Conservation (phyloP, 208 protist species). For the Dictyostelium gargantuum region DNA sequence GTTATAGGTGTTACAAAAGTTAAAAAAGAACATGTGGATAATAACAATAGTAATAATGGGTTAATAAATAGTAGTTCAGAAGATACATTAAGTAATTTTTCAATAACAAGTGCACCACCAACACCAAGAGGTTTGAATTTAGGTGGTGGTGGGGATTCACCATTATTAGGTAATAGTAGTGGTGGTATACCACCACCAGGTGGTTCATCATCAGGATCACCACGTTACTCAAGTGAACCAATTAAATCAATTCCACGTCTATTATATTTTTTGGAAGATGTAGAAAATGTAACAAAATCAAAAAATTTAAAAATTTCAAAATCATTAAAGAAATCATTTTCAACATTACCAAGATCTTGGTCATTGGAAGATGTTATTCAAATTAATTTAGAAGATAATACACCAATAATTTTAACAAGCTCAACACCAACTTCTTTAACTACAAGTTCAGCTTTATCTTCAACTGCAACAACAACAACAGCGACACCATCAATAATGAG, state of each 20-base stretch:
- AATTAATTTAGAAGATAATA: neutral
- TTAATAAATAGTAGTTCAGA: neutral
- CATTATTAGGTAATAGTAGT: neutral
- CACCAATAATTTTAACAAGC: neutral
- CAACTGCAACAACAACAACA: neutral
- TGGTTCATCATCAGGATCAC: neutral
- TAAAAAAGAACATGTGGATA: conserved; percentile 11
- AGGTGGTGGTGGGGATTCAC: neutral
- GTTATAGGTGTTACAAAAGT: neutral
- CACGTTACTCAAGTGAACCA: neutral
- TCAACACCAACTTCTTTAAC: too few relatives aligned
- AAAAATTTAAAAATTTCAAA: conserved; percentile 56
- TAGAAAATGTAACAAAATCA: conserved; percentile 37
- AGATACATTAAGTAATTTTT: neutral
- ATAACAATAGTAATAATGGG: neutral
- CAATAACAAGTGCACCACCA: neutral
- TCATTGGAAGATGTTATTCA: neutral
- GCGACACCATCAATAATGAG: neutral
- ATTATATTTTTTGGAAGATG: conserved; percentile 51
- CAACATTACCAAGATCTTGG: conserved; percentile 40
- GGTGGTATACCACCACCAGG: neutral
- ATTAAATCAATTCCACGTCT: conserved; percentile 54
- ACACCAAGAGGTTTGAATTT: neutral
- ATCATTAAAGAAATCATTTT: conserved; percentile 56
- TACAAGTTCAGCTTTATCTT: neutral